These are phyloP conservation scores for Penicillium maclennaniae DNA, from an alignment of 495 filamentous ascomycete species.

Conservation along the genomic window DNA sequence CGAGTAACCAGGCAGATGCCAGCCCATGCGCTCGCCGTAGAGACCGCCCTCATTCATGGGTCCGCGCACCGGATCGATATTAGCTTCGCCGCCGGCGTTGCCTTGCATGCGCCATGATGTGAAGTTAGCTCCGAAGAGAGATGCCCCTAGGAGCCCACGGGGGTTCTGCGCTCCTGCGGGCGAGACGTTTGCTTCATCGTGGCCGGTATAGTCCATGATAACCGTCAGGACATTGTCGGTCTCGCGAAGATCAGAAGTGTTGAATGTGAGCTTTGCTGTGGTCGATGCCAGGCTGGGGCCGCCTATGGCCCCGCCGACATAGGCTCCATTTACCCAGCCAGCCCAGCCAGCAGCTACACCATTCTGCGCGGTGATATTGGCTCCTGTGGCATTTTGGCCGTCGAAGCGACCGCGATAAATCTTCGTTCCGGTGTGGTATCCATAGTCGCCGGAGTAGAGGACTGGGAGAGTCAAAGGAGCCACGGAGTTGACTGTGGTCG, in stretches of 20 bases:
- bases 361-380: conserved; percentile 57
- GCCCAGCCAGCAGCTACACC: conserved; percentile 56
- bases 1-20: conserved; percentile 56
- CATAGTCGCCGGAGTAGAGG: conserved; percentile 63
- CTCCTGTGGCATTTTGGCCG: conserved; percentile 47
- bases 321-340: conserved; percentile 51
- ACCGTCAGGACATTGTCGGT: conserved; percentile 59
- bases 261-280: conserved; percentile 17
- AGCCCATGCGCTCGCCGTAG: conserved; percentile 63
- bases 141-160: conserved; percentile 62
- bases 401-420: conserved; percentile 69
- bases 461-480: conserved; percentile 53
- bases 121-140: conserved; percentile 39
- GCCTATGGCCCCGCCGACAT: conserved; percentile 54
- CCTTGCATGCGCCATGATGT: conserved; percentile 71
- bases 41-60: conserved; percentile 72
- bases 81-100: conserved; percentile 67
- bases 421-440: conserved; percentile 62
- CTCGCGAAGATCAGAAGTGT: conserved; percentile 43
- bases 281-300: conserved; percentile 34
- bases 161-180: conserved; percentile 59
- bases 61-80: conserved; percentile 58
- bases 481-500: conserved; percentile 52
- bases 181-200: conserved; percentile 59
- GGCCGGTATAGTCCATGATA: conserved; percentile 65